These are phyloP conservation scores for Betula pendula DNA, from an alignment of 306 rosid species.

Conservation along the genomic window DNA sequence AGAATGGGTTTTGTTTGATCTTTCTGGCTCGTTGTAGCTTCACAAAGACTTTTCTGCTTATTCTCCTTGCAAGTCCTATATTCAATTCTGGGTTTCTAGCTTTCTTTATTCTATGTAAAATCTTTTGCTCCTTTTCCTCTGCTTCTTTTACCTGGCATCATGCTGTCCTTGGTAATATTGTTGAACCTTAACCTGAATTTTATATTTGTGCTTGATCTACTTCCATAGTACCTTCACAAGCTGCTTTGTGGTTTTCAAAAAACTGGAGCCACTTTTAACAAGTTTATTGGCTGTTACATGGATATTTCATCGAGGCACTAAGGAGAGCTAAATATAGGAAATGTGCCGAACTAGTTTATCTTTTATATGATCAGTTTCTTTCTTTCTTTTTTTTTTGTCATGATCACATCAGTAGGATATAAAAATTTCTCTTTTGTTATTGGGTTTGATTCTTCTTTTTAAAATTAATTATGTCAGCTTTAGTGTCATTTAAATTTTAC, in stretches of 20 bases:
- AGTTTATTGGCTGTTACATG: slow-evolving; percentile 8
- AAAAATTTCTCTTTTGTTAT: slow-evolving; percentile 2
- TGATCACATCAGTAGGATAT: neutral
- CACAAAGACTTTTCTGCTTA: neutral
- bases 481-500: neutral
- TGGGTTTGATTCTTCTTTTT: neutral
- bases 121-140: neutral
- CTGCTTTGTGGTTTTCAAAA: neutral
- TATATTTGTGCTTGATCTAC: neutral
- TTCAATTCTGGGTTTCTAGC: neutral
- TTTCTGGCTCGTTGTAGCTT: slow-evolving; percentile 2
- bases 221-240: neutral
- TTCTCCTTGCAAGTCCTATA: neutral
- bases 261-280: slow-evolving; percentile 4
- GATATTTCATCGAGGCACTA: slow-evolving; percentile 12
- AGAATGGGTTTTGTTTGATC: neutral
- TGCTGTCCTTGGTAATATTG: neutral
- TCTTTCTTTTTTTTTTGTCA: neutral
- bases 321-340: neutral
- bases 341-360: neutral
- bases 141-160: neutral
- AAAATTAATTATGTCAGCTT: neutral
- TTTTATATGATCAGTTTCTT: slow-evolving; percentile 7
- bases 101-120: neutral
- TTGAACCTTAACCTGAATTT: slow-evolving; percentile 2